Percentiles rank a stretch among this genome's conserved stretches.
phyloP scores from a whole-genome alignment of 192 early-diverging fungal genomes.

The Obelidium mucronatum region DNA sequence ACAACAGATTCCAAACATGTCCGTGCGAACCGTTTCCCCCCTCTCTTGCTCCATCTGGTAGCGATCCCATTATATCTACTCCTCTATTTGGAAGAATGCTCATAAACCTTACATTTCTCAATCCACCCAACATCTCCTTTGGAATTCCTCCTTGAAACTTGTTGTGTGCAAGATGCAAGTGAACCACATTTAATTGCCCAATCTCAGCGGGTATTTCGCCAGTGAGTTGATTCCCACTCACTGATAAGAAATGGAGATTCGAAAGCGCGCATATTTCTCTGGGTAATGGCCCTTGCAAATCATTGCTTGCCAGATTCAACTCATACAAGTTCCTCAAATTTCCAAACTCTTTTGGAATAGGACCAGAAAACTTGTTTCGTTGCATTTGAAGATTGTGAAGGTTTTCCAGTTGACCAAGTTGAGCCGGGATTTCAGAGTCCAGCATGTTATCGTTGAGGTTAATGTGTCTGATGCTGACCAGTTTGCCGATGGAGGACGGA shows the following conservation, averaged over 20 bases:
- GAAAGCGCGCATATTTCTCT: not conserved
- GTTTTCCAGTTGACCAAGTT: not conserved
- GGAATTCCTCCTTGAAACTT: too few species aligned
- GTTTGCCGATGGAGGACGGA: not conserved
- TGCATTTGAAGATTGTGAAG: not conserved
- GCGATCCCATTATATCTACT: too few species aligned
- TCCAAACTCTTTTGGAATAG: slow-evolving; percentile 1
- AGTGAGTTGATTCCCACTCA: not conserved
- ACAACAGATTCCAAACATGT: too few species aligned
- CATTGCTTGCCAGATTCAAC: not conserved
- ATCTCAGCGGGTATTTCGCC: not conserved
- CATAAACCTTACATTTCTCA: not conserved
- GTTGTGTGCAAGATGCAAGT: too few species aligned
- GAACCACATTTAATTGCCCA: too few species aligned
- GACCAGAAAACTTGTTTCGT: not conserved
- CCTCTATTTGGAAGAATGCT: not conserved
- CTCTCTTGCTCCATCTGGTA: too few species aligned
- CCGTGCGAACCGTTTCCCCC: too few species aligned
- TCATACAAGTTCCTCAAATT: not conserved
- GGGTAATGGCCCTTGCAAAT: not conserved
- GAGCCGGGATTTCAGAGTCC: not conserved
- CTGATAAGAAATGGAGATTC: not conserved
- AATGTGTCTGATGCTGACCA: not conserved
- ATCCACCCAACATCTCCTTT: not conserved
- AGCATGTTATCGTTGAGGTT: not conserved